These are phyloP conservation scores for Urochloa ruziziensis DNA, from an alignment of 176 grass and related monocot species.

Conservation along the genomic window DNA sequence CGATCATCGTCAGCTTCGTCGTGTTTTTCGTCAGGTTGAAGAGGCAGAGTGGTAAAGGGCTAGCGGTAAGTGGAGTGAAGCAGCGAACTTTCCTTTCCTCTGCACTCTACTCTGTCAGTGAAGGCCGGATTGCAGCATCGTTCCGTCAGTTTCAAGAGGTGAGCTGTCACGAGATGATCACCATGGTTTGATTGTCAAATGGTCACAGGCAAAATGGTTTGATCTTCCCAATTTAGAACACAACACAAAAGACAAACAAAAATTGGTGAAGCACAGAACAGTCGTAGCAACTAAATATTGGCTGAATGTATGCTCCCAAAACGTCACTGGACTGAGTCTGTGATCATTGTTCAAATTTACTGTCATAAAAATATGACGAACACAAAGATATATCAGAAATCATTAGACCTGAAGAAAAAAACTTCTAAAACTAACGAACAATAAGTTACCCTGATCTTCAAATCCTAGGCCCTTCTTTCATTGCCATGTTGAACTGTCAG, in stretches of 20 bases:
- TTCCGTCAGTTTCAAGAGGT: too few species aligned
- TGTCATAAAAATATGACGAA: background rate
- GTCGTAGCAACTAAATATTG: background rate
- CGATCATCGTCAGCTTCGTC: slow-evolving; percentile 34
- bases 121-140: too few species aligned
- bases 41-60: too few species aligned
- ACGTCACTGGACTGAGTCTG: background rate
- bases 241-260: too few species aligned
- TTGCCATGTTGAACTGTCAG: background rate
- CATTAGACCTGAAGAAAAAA: background rate
- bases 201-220: too few species aligned
- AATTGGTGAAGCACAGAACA: background rate
- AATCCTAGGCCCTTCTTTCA: background rate
- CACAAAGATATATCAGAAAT: background rate
- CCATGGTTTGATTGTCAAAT: too few species aligned
- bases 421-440: background rate
- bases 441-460: background rate
- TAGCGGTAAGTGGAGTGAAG: too few species aligned
- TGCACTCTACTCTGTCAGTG: too few species aligned
- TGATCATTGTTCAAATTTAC: background rate
- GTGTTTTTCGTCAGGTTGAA: slow-evolving; percentile 37
- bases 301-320: background rate
- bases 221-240: background rate
- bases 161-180: too few species aligned
- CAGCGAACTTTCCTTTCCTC: too few species aligned